These are phyloP conservation scores for Beauveria asiatica DNA, from an alignment of 2,329 filamentous ascomycete genomes.

Conservation along the genomic window DNA sequence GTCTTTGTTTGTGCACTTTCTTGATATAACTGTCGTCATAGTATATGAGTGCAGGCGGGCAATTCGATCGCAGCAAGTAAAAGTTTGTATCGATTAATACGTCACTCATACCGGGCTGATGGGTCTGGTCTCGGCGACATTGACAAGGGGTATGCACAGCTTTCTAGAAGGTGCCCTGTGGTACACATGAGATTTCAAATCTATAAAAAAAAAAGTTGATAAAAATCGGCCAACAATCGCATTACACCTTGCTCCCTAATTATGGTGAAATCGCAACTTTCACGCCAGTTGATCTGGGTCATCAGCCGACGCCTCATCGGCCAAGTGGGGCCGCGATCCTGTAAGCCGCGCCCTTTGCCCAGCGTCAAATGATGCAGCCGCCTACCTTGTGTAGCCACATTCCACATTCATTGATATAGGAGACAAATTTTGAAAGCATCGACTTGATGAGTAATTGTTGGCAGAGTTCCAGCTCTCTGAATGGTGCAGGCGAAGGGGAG, in stretches of 20 bases:
- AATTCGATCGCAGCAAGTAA: background rate
- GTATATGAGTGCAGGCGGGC: background rate
- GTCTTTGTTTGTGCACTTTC: background rate
- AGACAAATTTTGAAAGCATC: conserved; percentile 2
- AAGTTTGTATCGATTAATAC: background rate
- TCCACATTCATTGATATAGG: too few species aligned
- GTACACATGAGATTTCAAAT: background rate
- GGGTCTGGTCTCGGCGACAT: background rate
- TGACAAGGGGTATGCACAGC: background rate
- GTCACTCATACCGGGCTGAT: background rate
- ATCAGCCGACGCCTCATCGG: background rate
- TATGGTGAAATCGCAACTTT: background rate
- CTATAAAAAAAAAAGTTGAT: background rate
- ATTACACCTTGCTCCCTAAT: background rate
- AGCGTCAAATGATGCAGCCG: background rate
- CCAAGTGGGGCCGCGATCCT: background rate
- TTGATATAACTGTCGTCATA: background rate
- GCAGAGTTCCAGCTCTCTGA: background rate
- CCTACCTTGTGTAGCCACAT: background rate
- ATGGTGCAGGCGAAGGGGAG: background rate
- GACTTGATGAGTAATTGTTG: background rate
- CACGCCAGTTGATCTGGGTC: background rate
- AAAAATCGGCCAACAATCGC: background rate
- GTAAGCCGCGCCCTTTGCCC: background rate
- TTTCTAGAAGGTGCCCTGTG: background rate